These are phyloP conservation scores for Geranomyces variabilis DNA, from an alignment of 192 early-diverging fungal species.

Conservation along the genomic window DNA sequence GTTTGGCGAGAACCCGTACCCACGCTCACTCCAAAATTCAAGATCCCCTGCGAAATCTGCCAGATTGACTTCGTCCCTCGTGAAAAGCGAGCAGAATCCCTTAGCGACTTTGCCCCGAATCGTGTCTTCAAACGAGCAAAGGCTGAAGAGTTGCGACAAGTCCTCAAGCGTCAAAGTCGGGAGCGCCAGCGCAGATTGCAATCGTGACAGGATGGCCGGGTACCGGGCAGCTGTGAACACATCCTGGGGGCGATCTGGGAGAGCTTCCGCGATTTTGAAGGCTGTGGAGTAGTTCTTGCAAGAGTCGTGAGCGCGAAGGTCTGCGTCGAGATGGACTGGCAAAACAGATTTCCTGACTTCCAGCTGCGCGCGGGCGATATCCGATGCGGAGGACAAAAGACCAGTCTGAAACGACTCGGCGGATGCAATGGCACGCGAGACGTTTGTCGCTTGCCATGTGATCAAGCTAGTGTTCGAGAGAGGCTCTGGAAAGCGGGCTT, in stretches of 20 bases:
- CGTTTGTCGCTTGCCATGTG: constrained; percentile 39
- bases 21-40: neutral
- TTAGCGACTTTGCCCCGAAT: constrained; percentile 26
- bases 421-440: constrained; percentile 34
- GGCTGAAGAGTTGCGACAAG: constrained; percentile 32
- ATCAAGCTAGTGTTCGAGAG: constrained; percentile 14
- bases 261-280: neutral
- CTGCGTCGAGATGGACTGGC: constrained; percentile 34
- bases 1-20: constrained; percentile 17
- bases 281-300: constrained; percentile 12
- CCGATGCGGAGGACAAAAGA: constrained; percentile 3
- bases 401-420: constrained; percentile 27
- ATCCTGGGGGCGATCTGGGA: neutral
- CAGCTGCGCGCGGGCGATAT: constrained; percentile 10
- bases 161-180: constrained; percentile 11
- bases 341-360: constrained; percentile 14
- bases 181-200: constrained; percentile 18
- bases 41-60: constrained; percentile 35
- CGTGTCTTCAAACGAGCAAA: constrained; percentile 42
- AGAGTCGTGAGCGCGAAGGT: constrained; percentile 38
- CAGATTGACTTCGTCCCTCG: constrained; percentile 18
- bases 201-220: constrained; percentile 24
- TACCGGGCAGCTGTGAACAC: constrained; percentile 13
- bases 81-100: constrained; percentile 41
- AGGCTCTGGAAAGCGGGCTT: constrained; percentile 24